Base-by-base conservation (phyloP, 148 eudicot genomes). In the Talinum fruticosum region DNA sequence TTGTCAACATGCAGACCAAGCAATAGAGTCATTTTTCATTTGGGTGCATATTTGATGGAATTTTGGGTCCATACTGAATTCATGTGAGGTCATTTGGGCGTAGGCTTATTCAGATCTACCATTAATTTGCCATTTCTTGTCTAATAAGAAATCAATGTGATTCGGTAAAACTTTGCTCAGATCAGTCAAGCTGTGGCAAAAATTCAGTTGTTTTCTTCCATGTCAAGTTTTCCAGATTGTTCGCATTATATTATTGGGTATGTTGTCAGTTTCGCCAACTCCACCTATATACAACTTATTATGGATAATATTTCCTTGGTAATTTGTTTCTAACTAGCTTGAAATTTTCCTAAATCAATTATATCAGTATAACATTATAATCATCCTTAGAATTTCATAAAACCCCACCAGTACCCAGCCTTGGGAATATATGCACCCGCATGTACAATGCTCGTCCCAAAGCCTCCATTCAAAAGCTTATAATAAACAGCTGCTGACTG, bases 391-490 rank as follows among this genome's bases (percentile, higher is more conserved):
- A 13, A 51, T 51, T 51, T 19, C 6, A 51, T 51, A 51, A 19
- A 51, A 16, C n/a, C 57, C 16, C 57, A 51, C 16, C 18, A 45
- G 29, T 8, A 24, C 33, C 64, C 37, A 49, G 33, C 62, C 16
- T 72, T 29, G 33, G 32, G 35, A 36, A 18, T 2, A 61, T 33
- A 1, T 24, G 3, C n/a, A 12, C 38, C 38, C 66, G 28, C 65
- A 57, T 71, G 61, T 28, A 38, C 66, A 76, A 35, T 37, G 44
- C 41, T 37, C 24, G 54, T 38, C 59, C 75, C 57, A 61, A 78
- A 16, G 57, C 16, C 23, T 71, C 30, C 18, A 41, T 3, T 38
- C 44, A 41, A 41, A 41, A 41, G 0, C 12, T 41, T 41, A 1
- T 14, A 41, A 14, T 41, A 41, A 3, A 8, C 47, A 41, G 47